Evolutionary conservation across 2,329 filamentous ascomycete species (phyloP), one percentile per base, ranked within the genome.

Genomic region (Phyllosticta citriasiana): DNA sequence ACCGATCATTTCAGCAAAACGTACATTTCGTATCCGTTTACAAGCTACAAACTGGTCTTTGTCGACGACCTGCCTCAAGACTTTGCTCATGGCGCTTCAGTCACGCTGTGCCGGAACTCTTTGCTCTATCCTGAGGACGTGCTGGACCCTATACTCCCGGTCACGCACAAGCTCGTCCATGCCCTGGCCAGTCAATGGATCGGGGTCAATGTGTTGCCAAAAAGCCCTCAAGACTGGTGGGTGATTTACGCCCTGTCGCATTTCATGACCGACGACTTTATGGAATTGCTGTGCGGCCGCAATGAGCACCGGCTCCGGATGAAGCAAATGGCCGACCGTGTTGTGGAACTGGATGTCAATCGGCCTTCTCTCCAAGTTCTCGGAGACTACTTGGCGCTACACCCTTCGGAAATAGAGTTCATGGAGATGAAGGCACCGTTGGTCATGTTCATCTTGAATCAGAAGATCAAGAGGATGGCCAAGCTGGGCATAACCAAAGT

Each of bases 191-290:
- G 86, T 63, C 94, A 99, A 72, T 99, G 93, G 88, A 89, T 94
- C 65, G 94, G 94, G 16, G 88, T 99, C 65, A 92, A 92, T 70
- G 89, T 99, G 66, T 87, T 96, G 55, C 88, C 94, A 0, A 89
- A 91, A 69, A 85, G 88, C 51, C 84, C 86, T 19, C 81, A 82
- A 57, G 94, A 99, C 72, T 84, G 86, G 59, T 99, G 94, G 94
- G 85, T 95, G 22, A 87, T 93, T 12, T 83, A 94, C 59, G 95
- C 93, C 14, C 88, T 95, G 55, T 89, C 93, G 0, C 92, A 93
- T 78, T 99, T 91, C 77, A 96, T 99, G 82, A 91, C 93, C 1
- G 93, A 97, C 67, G 82, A 91, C 3, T 97, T 96, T 74, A 89
- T 97, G 83, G 90, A 87, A 72, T 87, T 86, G 66, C 80, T 99